Percentiles rank a stretch among this genome's conserved stretches.
These are phyloP conservation scores for Paraconiothyrium sp. DNA, from an alignment of 2,329 filamentous ascomycete species.

Conservation along the genomic window DNA sequence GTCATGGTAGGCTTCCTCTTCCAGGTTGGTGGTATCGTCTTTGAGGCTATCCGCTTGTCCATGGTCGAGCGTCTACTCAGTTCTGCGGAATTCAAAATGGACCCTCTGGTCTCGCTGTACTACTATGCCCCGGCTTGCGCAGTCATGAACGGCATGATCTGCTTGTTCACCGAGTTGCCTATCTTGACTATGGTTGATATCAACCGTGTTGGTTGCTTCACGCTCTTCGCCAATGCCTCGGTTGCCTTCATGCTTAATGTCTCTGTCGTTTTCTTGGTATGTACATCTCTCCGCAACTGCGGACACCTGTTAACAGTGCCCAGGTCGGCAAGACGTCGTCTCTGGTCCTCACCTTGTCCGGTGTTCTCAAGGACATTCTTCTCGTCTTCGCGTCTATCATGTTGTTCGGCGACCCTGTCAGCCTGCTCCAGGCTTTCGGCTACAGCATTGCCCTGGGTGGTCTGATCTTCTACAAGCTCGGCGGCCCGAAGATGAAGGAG, in stretches of 20 bases:
- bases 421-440: slow-evolving; percentile 80
- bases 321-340: slow-evolving; percentile 90
- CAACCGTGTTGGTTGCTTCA: slow-evolving; percentile 75
- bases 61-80: slow-evolving; percentile 86
- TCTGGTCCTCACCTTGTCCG: slow-evolving; percentile 84
- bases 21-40: slow-evolving; percentile 80
- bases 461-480: slow-evolving; percentile 88
- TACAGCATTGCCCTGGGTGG: slow-evolving; percentile 82
- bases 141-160: slow-evolving; percentile 79
- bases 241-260: slow-evolving; percentile 85
- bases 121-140: slow-evolving; percentile 89
- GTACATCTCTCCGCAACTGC: slow-evolving; percentile 40
- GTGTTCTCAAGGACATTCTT: slow-evolving; percentile 88
- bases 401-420: slow-evolving; percentile 81
- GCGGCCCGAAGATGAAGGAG: slow-evolving; percentile 82
- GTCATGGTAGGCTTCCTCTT: slow-evolving; percentile 80
- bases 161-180: slow-evolving; percentile 78
- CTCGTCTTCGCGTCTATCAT: slow-evolving; percentile 82
- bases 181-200: slow-evolving; percentile 74
- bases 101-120: slow-evolving; percentile 86
- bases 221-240: slow-evolving; percentile 78
- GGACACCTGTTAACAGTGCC: slow-evolving; percentile 21
- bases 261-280: slow-evolving; percentile 85
- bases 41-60: slow-evolving; percentile 83
- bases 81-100: slow-evolving; percentile 90